Conservation (phyloP, 441 rosid genomes). For the Croton setiger region DNA sequence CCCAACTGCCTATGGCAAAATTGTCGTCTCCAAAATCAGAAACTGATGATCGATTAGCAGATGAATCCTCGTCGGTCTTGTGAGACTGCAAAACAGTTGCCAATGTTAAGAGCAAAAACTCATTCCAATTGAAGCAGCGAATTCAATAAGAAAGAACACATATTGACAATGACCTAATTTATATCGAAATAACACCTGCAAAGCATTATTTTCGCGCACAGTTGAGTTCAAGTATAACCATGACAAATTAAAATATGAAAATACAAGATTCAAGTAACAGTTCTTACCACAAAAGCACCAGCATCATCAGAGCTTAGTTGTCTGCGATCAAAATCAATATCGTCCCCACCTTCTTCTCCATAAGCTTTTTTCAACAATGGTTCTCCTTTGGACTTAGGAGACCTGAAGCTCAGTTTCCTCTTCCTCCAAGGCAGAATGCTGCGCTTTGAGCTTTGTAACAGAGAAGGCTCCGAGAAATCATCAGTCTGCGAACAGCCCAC, state of each 20-base stretch:
- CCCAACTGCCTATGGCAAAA: conserved; percentile 86
- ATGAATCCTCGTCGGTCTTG: conserved; percentile 53
- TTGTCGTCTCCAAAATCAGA: conserved; percentile 85
- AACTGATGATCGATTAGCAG: conserved; percentile 50
- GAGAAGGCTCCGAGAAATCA: conserved; percentile 44
- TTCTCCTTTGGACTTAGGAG: conserved; percentile 83
- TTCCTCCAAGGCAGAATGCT: conserved; percentile 81
- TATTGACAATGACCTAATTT: neutral
- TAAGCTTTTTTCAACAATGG: conserved; percentile 81
- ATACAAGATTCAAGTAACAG: conserved; percentile 3
- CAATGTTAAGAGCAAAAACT: conserved; percentile 1
- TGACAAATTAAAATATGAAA: neutral
- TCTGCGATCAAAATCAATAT: conserved; percentile 84
- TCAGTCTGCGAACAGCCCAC: conserved; percentile 38
- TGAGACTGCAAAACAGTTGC: conserved; percentile 48
- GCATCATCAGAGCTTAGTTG: conserved; percentile 82
- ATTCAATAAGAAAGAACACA: neutral
- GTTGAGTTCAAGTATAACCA: neutral
- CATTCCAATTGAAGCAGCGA: neutral
- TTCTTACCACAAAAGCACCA: conserved; percentile 51
- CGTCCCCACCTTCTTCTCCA: conserved; percentile 95
- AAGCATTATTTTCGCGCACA: neutral
- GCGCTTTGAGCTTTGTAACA: conserved; percentile 50
- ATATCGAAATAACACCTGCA: neutral
- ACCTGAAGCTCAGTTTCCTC: conserved; percentile 75